These are phyloP conservation scores for Poa pratensis DNA, from an alignment of 176 grass and related monocot species.

Conservation along the genomic window DNA sequence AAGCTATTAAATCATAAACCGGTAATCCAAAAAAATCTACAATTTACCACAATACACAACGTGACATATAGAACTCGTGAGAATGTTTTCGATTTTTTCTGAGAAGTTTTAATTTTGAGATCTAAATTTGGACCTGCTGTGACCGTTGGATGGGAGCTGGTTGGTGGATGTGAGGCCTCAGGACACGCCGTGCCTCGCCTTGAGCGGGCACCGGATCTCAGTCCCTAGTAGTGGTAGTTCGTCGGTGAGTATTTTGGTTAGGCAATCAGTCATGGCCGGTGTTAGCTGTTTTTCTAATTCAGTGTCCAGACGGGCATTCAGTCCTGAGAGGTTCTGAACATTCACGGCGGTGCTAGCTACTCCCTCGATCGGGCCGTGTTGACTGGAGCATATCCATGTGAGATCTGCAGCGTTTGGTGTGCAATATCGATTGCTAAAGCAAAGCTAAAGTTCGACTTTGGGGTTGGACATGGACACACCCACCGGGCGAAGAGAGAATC, in stretches of 20 bases:
- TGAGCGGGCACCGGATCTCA: too few relatives aligned
- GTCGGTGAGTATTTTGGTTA: neutral
- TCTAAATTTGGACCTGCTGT: too few relatives aligned
- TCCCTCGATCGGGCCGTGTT: neutral
- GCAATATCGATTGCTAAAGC: neutral
- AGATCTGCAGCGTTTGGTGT: conserved; percentile 7
- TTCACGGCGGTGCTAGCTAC: neutral
- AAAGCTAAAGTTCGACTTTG: conserved; percentile 14
- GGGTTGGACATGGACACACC: neutral
- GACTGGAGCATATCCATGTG: neutral
- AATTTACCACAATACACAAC: too few relatives aligned
- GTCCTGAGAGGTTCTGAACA: neutral
- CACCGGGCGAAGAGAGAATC: neutral
- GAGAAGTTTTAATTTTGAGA: too few relatives aligned
- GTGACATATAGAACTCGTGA: too few relatives aligned
- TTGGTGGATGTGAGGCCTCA: too few relatives aligned
- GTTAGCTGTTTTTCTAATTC: neutral
- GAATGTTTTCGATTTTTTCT: too few relatives aligned
- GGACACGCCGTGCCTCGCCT: too few relatives aligned
- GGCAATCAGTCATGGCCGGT: neutral
- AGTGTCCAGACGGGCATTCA: neutral
- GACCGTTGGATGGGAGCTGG: too few relatives aligned
- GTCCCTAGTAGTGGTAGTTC: neutral
- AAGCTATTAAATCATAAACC: too few relatives aligned
- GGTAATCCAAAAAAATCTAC: too few relatives aligned